Percentiles rank a stretch among this genome's conserved stretches.
Evolutionary conservation across 2,329 filamentous ascomycete species (phyloP).

Genomic region (Dactylellina haptotyla): DNA sequence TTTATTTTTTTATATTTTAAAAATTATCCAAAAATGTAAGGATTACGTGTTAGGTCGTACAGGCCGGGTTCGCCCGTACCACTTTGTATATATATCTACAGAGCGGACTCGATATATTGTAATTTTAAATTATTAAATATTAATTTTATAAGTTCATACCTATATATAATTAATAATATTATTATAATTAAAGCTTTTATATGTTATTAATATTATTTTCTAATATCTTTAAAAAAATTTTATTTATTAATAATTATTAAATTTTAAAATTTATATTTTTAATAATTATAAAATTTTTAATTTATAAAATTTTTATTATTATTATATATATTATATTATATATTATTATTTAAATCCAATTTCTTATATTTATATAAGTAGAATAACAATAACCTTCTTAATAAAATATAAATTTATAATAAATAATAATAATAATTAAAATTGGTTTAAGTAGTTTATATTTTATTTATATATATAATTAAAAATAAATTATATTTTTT

Average conservation of each 20-base stretch:
- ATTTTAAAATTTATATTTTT: slow-evolving; percentile 1
- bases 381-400: too few relatives aligned
- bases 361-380: neutral
- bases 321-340: neutral
- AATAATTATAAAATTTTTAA: neutral
- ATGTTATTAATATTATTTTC: too few relatives aligned
- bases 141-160: too few relatives aligned
- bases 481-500: neutral
- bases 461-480: neutral
- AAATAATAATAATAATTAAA: neutral
- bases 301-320: neutral
- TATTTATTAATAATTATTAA: neutral
- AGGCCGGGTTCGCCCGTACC: too few relatives aligned
- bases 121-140: too few relatives aligned
- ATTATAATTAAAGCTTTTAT: too few relatives aligned
- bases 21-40: neutral
- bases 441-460: too few relatives aligned
- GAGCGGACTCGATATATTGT: too few relatives aligned
- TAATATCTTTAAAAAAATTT: neutral
- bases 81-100: too few relatives aligned
- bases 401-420: slow-evolving; percentile 6
- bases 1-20: neutral
- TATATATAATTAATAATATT: too few relatives aligned
- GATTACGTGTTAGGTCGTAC: too few relatives aligned
- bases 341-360: neutral